phyloP scores from a whole-genome alignment of 768 basidiomycete species.

The Phylloporus sp. region DNA sequence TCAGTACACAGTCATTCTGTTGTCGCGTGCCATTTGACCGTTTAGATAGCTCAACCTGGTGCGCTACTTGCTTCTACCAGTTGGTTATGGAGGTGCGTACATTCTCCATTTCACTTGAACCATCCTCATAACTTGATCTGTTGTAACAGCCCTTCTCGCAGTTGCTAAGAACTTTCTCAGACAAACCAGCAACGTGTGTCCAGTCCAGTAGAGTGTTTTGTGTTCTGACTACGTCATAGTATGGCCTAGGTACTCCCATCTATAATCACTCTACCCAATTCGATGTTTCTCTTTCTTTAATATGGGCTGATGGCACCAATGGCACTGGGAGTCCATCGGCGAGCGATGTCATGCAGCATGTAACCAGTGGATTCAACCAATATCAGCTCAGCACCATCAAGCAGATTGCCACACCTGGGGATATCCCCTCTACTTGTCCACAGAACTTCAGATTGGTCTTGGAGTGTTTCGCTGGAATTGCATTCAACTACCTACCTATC shows the following conservation, averaged over 20 bases:
- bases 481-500: slow-evolving; percentile 55
- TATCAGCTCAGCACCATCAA: slow-evolving; percentile 47
- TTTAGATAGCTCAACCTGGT: slow-evolving; percentile 49
- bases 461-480: slow-evolving; percentile 64
- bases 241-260: slow-evolving; percentile 59
- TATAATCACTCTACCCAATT: slow-evolving; percentile 45
- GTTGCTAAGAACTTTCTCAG: slow-evolving; percentile 57
- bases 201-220: neutral
- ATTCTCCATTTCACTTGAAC: no score
- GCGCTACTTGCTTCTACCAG: slow-evolving; percentile 59
- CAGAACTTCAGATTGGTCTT: slow-evolving; percentile 72
- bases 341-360: slow-evolving; percentile 54
- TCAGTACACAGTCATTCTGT: slow-evolving; percentile 32
- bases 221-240: slow-evolving; percentile 35
- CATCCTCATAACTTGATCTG: neutral
- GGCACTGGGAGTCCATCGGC: slow-evolving; percentile 53
- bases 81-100: slow-evolving; percentile 49
- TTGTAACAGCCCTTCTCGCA: slow-evolving; percentile 52
- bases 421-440: slow-evolving; percentile 58
- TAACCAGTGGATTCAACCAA: slow-evolving; percentile 50
- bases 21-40: slow-evolving; percentile 5
- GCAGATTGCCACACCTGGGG: slow-evolving; percentile 42
- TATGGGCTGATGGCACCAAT: slow-evolving; percentile 70
- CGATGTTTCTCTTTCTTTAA: slow-evolving; percentile 46
- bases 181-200: slow-evolving; percentile 55